Conservation (phyloP, 768 basidiomycete genomes). For the Epithele typhae region DNA sequence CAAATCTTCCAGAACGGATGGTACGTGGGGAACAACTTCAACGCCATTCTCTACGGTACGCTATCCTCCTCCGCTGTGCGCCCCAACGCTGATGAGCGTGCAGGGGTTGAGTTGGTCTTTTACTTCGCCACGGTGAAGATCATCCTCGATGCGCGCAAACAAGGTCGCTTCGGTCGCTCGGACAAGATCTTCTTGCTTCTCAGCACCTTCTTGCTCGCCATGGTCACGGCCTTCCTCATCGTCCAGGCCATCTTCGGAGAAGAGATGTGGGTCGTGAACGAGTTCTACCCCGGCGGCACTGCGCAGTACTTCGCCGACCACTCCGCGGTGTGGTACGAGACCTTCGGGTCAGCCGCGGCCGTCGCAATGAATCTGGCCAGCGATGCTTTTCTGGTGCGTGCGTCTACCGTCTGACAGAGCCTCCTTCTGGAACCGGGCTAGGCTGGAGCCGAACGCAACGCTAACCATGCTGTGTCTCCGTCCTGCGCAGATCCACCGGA, state of each 20-base stretch:
- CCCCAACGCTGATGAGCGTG: background rate
- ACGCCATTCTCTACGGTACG: constrained; percentile 11
- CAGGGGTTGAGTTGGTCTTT: constrained; percentile 19
- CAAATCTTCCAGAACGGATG: constrained; percentile 14
- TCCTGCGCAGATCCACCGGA: constrained; percentile 6
- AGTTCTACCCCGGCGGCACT: constrained; percentile 27
- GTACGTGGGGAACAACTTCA: constrained; percentile 13
- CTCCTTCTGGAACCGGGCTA: background rate
- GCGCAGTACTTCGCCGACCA: constrained; percentile 27
- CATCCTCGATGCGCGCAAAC: constrained; percentile 3
- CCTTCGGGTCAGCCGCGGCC: constrained; percentile 16
- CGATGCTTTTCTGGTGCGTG: constrained; percentile 34
- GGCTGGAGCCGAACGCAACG: too few relatives aligned
- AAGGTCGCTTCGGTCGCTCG: background rate
- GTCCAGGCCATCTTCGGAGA: constrained; percentile 24
- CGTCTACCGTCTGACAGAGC: background rate
- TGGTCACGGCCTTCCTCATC: constrained; percentile 24
- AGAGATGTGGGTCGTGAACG: constrained; percentile 25
- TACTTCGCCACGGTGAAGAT: constrained; percentile 15
- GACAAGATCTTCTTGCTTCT: constrained; percentile 18
- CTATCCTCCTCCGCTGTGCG: background rate
- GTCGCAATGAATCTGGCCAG: constrained; percentile 29
- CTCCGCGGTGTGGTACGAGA: constrained; percentile 25
- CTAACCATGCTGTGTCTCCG: background rate
- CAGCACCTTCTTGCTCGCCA: constrained; percentile 19